phyloP scores from a whole-genome alignment of 2,329 filamentous ascomycete species.

The Trichoderma breve region DNA sequence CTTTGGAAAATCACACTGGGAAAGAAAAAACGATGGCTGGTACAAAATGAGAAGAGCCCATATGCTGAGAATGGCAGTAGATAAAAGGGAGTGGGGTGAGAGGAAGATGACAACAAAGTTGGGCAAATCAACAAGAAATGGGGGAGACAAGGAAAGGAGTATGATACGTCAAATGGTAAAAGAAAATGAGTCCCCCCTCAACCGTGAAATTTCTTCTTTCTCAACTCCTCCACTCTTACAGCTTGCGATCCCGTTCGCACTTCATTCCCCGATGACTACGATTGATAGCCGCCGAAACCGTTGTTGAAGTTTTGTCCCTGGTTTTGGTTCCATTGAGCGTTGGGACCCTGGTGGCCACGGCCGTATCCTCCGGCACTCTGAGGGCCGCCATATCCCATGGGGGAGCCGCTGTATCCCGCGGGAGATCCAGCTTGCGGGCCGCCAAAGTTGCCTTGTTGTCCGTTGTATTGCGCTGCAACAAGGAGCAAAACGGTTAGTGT shows the following conservation, averaged over 20 bases:
- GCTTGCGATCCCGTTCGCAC: conserved; percentile 24
- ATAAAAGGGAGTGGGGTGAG: conserved; percentile 19
- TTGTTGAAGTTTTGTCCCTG: conserved; percentile 58
- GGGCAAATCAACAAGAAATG: conserved; percentile 20
- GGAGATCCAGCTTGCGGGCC: conserved; percentile 61
- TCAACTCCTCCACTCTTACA: conserved; percentile 24
- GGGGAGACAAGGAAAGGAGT: conserved; percentile 23
- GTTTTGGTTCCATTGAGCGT: conserved; percentile 54
- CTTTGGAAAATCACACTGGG: conserved; percentile 24
- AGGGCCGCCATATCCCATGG: conserved; percentile 68
- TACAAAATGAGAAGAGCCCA: conserved; percentile 26
- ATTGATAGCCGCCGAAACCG: conserved; percentile 63
- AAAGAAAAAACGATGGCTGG: conserved; percentile 21
- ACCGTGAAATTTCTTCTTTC: conserved; percentile 17
- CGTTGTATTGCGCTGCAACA: conserved; percentile 53
- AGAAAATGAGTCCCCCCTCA: conserved; percentile 16
- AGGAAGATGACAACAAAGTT: conserved; percentile 12
- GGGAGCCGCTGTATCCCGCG: conserved; percentile 62
- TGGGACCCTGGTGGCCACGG: conserved; percentile 64
- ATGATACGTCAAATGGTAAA: conserved; percentile 22
- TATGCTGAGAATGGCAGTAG: conserved; percentile 22
- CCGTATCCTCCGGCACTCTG: conserved; percentile 82
- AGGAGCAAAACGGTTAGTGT: conserved; percentile 23
- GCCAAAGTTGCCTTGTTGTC: conserved; percentile 66
- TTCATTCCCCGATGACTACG: conserved; percentile 35